These are phyloP conservation scores for Chytriomyces confervae DNA, from an alignment of 192 early-diverging fungal genomes.

Conservation along the genomic window DNA sequence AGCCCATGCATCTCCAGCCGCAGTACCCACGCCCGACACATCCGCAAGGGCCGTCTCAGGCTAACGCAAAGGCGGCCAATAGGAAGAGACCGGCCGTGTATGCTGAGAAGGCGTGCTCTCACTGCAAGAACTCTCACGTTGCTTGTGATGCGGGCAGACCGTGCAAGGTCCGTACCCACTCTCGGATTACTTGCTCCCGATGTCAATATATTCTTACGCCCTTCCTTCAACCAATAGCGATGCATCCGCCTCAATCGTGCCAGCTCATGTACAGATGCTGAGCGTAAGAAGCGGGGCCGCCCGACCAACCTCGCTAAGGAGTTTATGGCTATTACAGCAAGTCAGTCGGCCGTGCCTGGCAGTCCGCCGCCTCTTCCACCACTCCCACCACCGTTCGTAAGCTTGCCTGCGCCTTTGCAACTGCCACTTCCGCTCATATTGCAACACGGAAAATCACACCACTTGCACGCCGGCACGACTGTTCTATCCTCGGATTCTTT, in stretches of 20 bases:
- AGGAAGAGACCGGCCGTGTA: slow-evolving; percentile 17
- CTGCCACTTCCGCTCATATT: background rate
- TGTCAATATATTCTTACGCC: background rate
- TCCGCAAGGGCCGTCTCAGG: no score
- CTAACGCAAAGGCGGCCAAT: background rate
- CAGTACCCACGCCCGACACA: no score
- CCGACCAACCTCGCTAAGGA: slow-evolving; percentile 43
- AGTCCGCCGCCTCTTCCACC: background rate
- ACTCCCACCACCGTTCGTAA: background rate
- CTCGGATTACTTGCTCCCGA: background rate
- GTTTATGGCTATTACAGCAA: background rate
- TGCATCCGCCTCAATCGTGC: slow-evolving; percentile 54
- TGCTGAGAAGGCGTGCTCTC: slow-evolving; percentile 28
- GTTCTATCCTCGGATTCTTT: no score
- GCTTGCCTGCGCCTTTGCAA: background rate
- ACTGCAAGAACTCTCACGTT: slow-evolving; percentile 37
- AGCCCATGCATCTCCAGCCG: no score
- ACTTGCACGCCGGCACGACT: background rate
- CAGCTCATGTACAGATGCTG: slow-evolving; percentile 56
- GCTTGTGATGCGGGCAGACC: slow-evolving; percentile 52
- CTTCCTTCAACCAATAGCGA: slow-evolving; percentile 23
- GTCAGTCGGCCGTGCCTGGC: background rate
- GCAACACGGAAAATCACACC: background rate
- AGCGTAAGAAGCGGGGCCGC: slow-evolving; percentile 58
- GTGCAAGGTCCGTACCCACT: slow-evolving; percentile 38